Conservation (phyloP, 129 eudicot genomes). For the Logfia minima region DNA sequence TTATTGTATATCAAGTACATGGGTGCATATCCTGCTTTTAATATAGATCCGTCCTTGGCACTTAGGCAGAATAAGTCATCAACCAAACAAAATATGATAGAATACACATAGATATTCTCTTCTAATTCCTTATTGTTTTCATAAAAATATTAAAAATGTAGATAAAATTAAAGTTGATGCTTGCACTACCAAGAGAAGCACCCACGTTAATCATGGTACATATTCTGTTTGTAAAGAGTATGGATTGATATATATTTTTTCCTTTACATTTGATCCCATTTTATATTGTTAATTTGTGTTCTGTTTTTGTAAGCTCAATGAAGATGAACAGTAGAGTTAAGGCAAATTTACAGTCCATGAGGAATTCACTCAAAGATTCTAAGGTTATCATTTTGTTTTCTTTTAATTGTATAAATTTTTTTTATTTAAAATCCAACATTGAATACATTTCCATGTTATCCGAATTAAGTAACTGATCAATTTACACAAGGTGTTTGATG, state of each 20-base stretch:
- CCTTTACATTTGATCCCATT: neutral
- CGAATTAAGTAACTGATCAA: neutral
- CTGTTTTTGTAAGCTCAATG: neutral
- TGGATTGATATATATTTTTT: neutral
- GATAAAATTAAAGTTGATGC: neutral
- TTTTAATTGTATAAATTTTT: neutral
- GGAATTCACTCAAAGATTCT: conserved; percentile 38
- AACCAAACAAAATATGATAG: neutral
- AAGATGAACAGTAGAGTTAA: conserved; percentile 44
- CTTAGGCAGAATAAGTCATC: neutral
- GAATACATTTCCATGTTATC: neutral
- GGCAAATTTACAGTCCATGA: conserved; percentile 41
- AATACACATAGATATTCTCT: neutral
- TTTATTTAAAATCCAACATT: no score
- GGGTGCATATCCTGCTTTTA: neutral
- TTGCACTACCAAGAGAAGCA: conserved; percentile 16
- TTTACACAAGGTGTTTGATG: conserved; percentile 19
- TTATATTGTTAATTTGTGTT: conserved; percentile 18
- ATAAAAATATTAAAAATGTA: neutral
- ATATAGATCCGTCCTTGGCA: neutral
- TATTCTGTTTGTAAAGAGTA: neutral
- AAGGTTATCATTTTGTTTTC: conserved; percentile 35
- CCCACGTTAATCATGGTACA: conserved; percentile 21
- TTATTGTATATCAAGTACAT: neutral
- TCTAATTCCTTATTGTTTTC: neutral